Evolutionary conservation across 164 flowering plant genomes (phyloP), one percentile per base, ranked within the genome.

Genomic region (Vitis riparia): DNA sequence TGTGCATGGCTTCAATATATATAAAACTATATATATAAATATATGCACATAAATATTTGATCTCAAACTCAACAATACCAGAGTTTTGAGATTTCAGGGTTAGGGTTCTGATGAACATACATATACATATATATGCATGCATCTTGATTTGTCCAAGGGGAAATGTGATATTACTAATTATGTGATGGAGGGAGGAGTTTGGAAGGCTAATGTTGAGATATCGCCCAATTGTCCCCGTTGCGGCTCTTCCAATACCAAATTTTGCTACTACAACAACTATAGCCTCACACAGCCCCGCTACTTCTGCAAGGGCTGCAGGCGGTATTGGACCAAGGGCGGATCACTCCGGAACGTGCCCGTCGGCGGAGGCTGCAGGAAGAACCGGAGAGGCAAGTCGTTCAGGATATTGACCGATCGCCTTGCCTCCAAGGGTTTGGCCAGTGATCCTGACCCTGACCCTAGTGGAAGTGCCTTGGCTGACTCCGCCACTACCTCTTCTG

Each of bases 321-420:
- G 91, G 66, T 87, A 87, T 48, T 87, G 91, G 91, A 87, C 91
- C 44, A 85, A 84, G 76, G 91, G 89, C 5, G 91, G 91, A 0
- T 82, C 88, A 3, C 85, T 86, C 8, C 71, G 91, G 29, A 88
- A 86, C 53, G 87, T 88, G 0, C 91, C 91, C 0, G 71, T 84
- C 2, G 89, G 91, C 10, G 91, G 91, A 0, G 89, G 91, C 58
- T 88, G 88, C 65, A 80, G 88, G 67, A 88, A 82, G 48, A 81
- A 63, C 56, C 69, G 88, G 11, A 19, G 88, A 64, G 73, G 73
- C 2, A 78, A 74, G 62, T 67, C 82, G 8, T 55, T 71, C 3
- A 67, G 81, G 27, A 16, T 70, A 19, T 75, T 84, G 9, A 27
- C 58, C 8, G 60, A 53, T 48, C 37, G 58, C 16, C 29, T 13